These are phyloP conservation scores for Cladophialophora chaetospira DNA, from an alignment of 2,329 filamentous ascomycete genomes.

Conservation along the genomic window DNA sequence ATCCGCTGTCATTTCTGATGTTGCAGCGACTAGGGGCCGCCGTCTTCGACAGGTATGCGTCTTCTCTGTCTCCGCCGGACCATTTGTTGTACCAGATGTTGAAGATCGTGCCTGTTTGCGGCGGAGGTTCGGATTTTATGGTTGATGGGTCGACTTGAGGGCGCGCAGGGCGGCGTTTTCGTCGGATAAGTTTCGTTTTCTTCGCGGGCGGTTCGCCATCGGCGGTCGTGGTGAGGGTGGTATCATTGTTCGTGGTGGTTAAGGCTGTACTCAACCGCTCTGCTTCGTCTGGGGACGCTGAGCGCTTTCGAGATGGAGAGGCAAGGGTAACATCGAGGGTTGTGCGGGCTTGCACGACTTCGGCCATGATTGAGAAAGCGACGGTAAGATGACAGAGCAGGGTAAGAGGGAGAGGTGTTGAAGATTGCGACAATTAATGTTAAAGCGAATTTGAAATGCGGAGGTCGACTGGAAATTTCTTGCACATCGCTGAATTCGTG, in stretches of 20 bases:
- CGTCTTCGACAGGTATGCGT: constrained; percentile 82
- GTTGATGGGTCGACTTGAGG: constrained; percentile 85
- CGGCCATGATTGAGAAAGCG: constrained; percentile 20
- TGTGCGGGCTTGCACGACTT: constrained; percentile 29
- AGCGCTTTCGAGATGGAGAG: constrained; percentile 32
- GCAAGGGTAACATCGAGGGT: constrained; percentile 13
- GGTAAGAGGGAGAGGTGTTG: not conserved
- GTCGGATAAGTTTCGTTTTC: constrained; percentile 87
- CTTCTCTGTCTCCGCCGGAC: constrained; percentile 91
- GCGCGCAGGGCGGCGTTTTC: constrained; percentile 85
- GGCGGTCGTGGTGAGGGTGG: constrained; percentile 9
- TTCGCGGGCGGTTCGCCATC: constrained; percentile 42
- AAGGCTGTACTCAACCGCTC: constrained; percentile 20
- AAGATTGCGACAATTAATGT: not conserved
- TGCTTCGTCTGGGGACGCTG: constrained; percentile 25
- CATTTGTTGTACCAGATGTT: constrained; percentile 99
- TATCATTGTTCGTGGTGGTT: constrained; percentile 26
- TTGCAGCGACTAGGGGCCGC: constrained; percentile 85
- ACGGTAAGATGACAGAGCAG: not conserved
- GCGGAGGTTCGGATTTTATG: constrained; percentile 74
- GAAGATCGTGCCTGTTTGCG: constrained; percentile 92
- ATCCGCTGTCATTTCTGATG: constrained; percentile 75
- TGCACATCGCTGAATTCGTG: no score
- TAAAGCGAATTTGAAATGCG: constrained; percentile 15
- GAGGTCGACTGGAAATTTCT: not conserved